Evolutionary conservation across 1,284 basidiomycete genomes (phyloP), one percentile per base, ranked within the genome.

Genomic region (Athelia sp.): DNA sequence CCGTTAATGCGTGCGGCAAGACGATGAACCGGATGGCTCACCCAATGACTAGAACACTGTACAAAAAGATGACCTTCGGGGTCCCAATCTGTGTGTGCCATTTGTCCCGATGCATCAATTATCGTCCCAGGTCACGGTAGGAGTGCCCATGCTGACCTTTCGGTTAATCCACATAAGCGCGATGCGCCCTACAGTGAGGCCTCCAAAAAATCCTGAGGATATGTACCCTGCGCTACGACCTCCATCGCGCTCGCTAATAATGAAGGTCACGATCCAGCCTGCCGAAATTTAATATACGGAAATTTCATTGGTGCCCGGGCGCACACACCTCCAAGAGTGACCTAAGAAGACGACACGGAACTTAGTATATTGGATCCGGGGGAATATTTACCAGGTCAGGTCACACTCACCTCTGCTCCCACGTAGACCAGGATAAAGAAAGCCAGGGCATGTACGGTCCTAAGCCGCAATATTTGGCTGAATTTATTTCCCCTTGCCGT

Each of bases 251-350:
- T 74, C 68, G 21, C 72, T 57, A 31, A 74, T 74, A 38, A 82
- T 75, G 55, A 75, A 83, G 0, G 80, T 81, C 4, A 82, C 81
- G 43, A 82, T 82, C 80, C 81, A 83, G 3, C 78, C n/a, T n/a
- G n/a, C n/a, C n/a, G n/a, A n/a, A n/a, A n/a, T n/a, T n/a, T n/a
- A n/a, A n/a, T n/a, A n/a, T n/a, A n/a, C n/a, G n/a, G n/a, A n/a
- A n/a, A n/a, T n/a, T n/a, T n/a, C n/a, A n/a, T n/a, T n/a, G n/a
- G n/a, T n/a, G n/a, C n/a, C n/a, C n/a, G n/a, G n/a, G n/a, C n/a
- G n/a, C n/a, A n/a, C n/a, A n/a, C n/a, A n/a, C n/a, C n/a, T n/a
- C n/a, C n/a, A n/a, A n/a, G n/a, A n/a, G n/a, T n/a, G n/a, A n/a
- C n/a, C n/a, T n/a, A n/a, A n/a, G n/a, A n/a, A n/a, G n/a, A n/a